A percentile compares a stretch with the other conserved stretches of the same genome.
Conservation (phyloP, 495 filamentous ascomycete genomes). For the Tuber calosporum region DNA sequence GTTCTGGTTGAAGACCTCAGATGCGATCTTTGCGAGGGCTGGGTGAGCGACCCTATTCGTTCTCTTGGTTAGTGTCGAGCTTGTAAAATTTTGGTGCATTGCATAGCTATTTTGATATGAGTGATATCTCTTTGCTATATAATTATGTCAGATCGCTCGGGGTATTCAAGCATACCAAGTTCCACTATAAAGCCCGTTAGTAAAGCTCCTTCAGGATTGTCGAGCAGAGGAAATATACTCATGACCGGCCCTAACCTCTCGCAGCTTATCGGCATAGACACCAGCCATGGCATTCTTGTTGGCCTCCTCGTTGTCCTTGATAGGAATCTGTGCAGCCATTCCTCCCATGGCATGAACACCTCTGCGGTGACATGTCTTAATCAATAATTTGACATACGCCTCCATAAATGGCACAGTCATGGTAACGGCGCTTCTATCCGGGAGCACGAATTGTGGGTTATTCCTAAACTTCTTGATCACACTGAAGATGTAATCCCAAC, state of each 20-base stretch:
- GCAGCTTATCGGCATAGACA: constrained; percentile 90
- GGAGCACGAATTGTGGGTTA: constrained; percentile 84
- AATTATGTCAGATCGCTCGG: not conserved
- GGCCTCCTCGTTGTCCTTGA: constrained; percentile 83
- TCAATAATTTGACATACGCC: constrained; percentile 87
- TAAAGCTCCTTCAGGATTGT: constrained; percentile 7
- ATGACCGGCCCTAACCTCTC: constrained; percentile 90
- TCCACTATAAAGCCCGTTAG: constrained; percentile 29
- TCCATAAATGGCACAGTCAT: constrained; percentile 99
- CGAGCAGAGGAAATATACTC: constrained; percentile 48
- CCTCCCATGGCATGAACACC: constrained; percentile 98
- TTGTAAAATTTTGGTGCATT: not conserved
- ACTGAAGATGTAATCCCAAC: constrained; percentile 99
- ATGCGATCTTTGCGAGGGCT: constrained; percentile 79
- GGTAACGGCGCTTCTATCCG: constrained; percentile 82
- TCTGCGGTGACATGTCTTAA: constrained; percentile 93
- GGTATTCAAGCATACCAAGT: constrained; percentile 31
- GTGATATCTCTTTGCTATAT: not conserved
- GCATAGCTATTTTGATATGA: not conserved
- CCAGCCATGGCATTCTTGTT: constrained; percentile 93
- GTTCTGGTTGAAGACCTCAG: constrained; percentile 93
- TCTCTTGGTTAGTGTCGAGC: constrained; percentile 33
- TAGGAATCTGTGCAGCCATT: constrained; percentile 98
- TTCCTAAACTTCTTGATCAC: constrained; percentile 99
- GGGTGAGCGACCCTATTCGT: constrained; percentile 88